Base-by-base conservation (phyloP, 2,329 filamentous ascomycete genomes). In the Pseudocercospora crystallina region DNA sequence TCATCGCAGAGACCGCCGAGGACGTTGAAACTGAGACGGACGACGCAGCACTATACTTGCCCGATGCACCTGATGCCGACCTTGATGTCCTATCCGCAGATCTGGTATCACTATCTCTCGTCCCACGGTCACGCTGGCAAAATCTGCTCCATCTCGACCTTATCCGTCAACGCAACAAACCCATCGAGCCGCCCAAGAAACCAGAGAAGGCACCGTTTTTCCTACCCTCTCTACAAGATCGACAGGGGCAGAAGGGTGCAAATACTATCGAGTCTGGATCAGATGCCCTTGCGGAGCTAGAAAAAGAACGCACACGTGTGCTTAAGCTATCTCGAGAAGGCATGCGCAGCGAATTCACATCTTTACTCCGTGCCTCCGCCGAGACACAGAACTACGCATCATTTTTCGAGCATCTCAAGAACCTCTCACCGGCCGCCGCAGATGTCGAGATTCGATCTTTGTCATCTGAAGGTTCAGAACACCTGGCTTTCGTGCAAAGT, bases 131-230 rank as follows among this genome's bases (percentile, higher is more conserved):
- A 56, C 83, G 87, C 62, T 99, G 94, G 94, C 92, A 97, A 71
- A 96, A 90, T 1, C 77, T 99, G 11, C 77, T 99, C 26, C 89
- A 99, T 69, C 80, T 99, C 2, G 94, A 99, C 65, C 75, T 90
- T 20, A 96, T 99, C 67, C 71, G 91, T 73, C 83, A 90, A 71
- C 87, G 94, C 54, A 99, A 99, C 73, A 95, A 94, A 71, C 94
- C 95, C 0, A 91, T 84, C 59, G 90, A 96, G 69, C 83, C 91
- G 0, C 91, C 91, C 12, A 96, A 96, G 73, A 81, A 84, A 5
- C 94, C 94, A 0, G 89, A 96, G 68, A 95, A 95, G 66, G 92
- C 92, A 0, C 95, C 94, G 0, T 97, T 97, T 77, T 97, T 97
- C 77, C 78, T 97, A 3, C 89, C 90, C 0, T 86, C 86, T 0